A percentile compares a stretch with the other conserved stretches of the same genome.
These are phyloP conservation scores for Chlamydomonas incerta DNA, from an alignment of 139 green algal genomes.

Conservation along the genomic window DNA sequence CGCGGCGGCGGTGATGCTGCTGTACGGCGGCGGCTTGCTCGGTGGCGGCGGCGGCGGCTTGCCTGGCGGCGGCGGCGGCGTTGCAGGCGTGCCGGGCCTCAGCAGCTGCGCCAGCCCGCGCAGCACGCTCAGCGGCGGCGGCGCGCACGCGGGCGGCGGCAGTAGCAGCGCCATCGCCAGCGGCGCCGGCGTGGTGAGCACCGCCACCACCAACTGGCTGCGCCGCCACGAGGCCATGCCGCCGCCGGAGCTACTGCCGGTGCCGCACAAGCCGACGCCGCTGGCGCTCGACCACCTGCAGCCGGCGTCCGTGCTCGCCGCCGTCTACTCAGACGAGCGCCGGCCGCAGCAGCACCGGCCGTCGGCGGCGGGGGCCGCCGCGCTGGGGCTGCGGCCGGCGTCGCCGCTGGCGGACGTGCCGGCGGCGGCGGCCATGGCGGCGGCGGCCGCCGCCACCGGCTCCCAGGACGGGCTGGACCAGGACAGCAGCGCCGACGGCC, in stretches of 20 bases:
- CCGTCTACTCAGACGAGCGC: background rate
- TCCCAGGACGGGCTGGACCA: background rate
- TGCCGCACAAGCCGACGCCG: background rate
- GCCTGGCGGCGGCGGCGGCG: no score
- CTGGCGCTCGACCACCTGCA: constrained; percentile 10
- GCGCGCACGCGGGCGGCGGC: background rate
- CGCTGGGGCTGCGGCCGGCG: background rate
- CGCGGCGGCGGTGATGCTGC: background rate
- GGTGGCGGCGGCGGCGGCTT: no score
- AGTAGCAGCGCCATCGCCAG: no score
- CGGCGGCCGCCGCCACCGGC: background rate
- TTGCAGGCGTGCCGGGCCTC: no score
- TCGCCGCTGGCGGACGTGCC: background rate
- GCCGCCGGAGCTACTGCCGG: constrained; percentile 11
- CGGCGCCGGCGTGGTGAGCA: background rate
- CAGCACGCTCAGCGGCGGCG: background rate
- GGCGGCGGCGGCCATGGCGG: constrained; percentile 2
- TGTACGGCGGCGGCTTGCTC: background rate
- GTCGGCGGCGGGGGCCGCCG: background rate
- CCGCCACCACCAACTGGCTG: constrained; percentile 9
- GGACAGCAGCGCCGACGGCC: background rate
- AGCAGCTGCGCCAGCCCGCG: constrained; percentile 2
- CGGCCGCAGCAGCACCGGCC: background rate
- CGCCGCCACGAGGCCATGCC: constrained; percentile 20
- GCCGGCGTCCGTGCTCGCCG: background rate